Evolutionary conservation across 352 stramenopile genomes (phyloP), one percentile per base, ranked within the genome.

Genomic region (Lagenidium sp.): DNA sequence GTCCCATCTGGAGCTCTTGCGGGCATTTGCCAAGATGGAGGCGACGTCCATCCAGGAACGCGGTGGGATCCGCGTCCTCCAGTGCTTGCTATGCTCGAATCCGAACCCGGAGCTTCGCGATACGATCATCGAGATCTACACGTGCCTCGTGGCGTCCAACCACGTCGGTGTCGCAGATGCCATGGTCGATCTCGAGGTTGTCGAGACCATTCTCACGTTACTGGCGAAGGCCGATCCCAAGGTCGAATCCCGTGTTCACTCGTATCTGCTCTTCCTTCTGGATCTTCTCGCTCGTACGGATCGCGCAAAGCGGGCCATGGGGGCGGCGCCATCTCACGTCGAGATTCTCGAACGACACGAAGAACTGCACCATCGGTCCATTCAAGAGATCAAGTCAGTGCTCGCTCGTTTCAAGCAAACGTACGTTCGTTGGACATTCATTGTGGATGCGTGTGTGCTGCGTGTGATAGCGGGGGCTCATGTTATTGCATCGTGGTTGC

Each of bases 361-460:
- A n/a, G 20, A 45, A 2, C 26, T 53, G 18, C 51, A 59, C 32
- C 51, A 48, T 15, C 44, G 51, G 0, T 25, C 50, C 7, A 10
- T 59, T 21, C 39, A 42, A 8, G 51, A 59, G 19, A 52, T 59
- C 44, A 59, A 53, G 35, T 59, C 51, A n/a, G 51, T 59, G 10
- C 44, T 59, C 40, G 51, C 51, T 25, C 38, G 51, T 19, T 59
- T 50, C 51, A 59, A 59, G 22, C 51, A 59, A 50, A 35, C 21
- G 51, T 59, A 47, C 10, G 51, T 58, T 2, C 4, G 16, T 3
- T 16, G 24, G 16, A 30, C 13, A 11, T 25, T 12, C 16, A 26
- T 20, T 49, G 23, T 34, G 13, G n/a, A 22, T 41, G n/a, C n/a
- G 3, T 38, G 12, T 32, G 13, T 50, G 3, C 29, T 39, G 4